Evolutionary conservation across 208 protist genomes (phyloP).

Genomic region (Strigomonas oncopelti): DNA sequence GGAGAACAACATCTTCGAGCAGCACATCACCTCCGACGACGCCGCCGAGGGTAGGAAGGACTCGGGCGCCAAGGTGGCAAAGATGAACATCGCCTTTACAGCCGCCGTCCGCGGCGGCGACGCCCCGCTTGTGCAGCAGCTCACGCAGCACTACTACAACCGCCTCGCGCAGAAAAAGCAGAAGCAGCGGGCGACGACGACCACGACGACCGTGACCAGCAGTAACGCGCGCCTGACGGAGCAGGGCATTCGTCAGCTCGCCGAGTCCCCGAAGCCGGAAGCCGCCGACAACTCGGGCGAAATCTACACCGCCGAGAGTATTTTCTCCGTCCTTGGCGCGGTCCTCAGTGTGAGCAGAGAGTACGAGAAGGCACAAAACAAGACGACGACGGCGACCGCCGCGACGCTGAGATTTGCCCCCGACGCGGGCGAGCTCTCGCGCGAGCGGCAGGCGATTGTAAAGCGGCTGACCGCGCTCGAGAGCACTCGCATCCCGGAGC

Average conservation of each 20-base stretch:
- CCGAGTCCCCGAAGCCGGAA: not conserved
- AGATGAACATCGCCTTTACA: constrained; percentile 27
- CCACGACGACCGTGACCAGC: not conserved
- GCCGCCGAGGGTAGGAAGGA: not conserved
- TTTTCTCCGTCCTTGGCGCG: constrained; percentile 62
- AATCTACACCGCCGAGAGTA: constrained; percentile 11
- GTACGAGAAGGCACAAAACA: constrained; percentile 55
- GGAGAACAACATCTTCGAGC: not conserved
- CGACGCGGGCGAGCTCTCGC: constrained; percentile 17
- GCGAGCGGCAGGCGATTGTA: constrained; percentile 32
- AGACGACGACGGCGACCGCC: not conserved
- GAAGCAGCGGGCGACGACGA: not conserved
- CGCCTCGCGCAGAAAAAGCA: not conserved
- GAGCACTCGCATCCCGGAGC: constrained; percentile 59
- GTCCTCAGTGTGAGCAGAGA: constrained; percentile 74
- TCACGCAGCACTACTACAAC: constrained; percentile 41
- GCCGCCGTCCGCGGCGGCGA: constrained; percentile 49
- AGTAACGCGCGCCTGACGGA: not conserved
- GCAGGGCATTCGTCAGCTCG: not conserved
- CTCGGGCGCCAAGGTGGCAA: not conserved
- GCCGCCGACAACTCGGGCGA: not conserved
- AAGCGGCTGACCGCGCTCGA: constrained; percentile 50
- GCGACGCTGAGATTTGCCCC: not conserved
- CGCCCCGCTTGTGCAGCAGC: constrained; percentile 40
- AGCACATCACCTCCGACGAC: not conserved